Evolutionary conservation across 352 stramenopile genomes (phyloP).

Genomic region (Phytophthora tentaculata): DNA sequence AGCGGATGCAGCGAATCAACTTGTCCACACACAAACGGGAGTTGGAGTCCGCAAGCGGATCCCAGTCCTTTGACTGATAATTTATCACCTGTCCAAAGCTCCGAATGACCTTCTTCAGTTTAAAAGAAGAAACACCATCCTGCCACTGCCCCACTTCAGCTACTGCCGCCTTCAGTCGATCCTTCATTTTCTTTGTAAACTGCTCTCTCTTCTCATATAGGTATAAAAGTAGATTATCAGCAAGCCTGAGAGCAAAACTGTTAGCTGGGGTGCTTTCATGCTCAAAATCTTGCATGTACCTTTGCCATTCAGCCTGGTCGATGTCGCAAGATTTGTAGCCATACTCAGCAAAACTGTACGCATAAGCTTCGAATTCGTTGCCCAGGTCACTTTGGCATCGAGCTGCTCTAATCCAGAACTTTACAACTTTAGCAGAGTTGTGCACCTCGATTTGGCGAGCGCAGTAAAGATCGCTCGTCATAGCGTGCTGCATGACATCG

Average conservation of each 20-base stretch:
- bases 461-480: slow-evolving; percentile 10
- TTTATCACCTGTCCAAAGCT: slow-evolving; percentile 13
- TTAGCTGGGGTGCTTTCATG: too few relatives aligned
- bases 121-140: slow-evolving; percentile 38
- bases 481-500: slow-evolving; percentile 18
- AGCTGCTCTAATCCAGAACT: neutral
- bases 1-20: slow-evolving; percentile 22
- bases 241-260: slow-evolving; percentile 15
- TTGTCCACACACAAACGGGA: slow-evolving; percentile 23
- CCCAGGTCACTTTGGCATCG: neutral
- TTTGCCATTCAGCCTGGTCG: too few relatives aligned
- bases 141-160: slow-evolving; percentile 28
- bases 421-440: neutral
- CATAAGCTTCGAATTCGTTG: neutral
- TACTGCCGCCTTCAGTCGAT: slow-evolving; percentile 2
- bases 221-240: neutral
- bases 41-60: slow-evolving; percentile 12
- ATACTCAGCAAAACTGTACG: neutral
- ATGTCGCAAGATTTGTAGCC: neutral
- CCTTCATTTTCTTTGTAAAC: neutral
- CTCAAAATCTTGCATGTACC: slow-evolving; percentile 1
- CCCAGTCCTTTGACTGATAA: slow-evolving; percentile 28
- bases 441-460: neutral
- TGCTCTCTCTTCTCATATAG: slow-evolving; percentile 11
- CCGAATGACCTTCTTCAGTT: slow-evolving; percentile 36